These are phyloP conservation scores for Fusarium floridanum DNA, from an alignment of 2,329 filamentous ascomycete genomes.

Conservation along the genomic window DNA sequence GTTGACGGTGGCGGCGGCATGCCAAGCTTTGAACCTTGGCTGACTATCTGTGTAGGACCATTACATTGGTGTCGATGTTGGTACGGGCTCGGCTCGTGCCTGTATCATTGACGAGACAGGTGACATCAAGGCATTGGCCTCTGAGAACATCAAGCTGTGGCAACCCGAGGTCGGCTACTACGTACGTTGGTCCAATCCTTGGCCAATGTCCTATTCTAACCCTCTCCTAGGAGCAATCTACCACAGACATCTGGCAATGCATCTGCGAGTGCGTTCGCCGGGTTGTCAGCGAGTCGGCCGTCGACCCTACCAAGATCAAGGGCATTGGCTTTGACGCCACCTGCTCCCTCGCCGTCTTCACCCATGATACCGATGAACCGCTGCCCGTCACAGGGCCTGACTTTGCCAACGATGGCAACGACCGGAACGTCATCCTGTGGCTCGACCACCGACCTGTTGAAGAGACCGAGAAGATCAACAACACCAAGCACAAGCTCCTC, in stretches of 20 bases:
- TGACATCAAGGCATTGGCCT: slow-evolving; percentile 83
- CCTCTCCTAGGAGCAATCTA: slow-evolving; percentile 85
- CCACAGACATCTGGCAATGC: slow-evolving; percentile 94
- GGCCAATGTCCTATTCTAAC: slow-evolving; percentile 12
- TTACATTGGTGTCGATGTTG: slow-evolving; percentile 92
- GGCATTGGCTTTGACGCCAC: slow-evolving; percentile 98
- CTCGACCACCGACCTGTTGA: slow-evolving; percentile 93
- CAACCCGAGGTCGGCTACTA: slow-evolving; percentile 82
- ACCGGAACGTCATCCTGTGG: slow-evolving; percentile 97
- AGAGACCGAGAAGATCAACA: slow-evolving; percentile 94
- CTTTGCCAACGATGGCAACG: slow-evolving; percentile 80
- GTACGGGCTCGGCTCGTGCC: slow-evolving; percentile 93
- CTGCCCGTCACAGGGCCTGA: slow-evolving; percentile 89
- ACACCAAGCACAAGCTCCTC: slow-evolving; percentile 90
- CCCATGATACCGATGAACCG: slow-evolving; percentile 89
- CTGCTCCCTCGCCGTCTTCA: slow-evolving; percentile 95
- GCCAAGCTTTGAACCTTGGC: slow-evolving; percentile 11
- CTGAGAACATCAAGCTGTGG: slow-evolving; percentile 84
- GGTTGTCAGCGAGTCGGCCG: slow-evolving; percentile 83
- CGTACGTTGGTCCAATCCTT: slow-evolving; percentile 58
- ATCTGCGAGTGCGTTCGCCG: slow-evolving; percentile 90
- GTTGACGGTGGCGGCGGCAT: slow-evolving; percentile 12
- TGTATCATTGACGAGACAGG: slow-evolving; percentile 95
- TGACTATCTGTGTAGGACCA: slow-evolving; percentile 60
- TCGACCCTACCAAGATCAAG: slow-evolving; percentile 80